phyloP scores from a whole-genome alignment of 2,329 filamentous ascomycete genomes.

The Calonectria honghensis region DNA sequence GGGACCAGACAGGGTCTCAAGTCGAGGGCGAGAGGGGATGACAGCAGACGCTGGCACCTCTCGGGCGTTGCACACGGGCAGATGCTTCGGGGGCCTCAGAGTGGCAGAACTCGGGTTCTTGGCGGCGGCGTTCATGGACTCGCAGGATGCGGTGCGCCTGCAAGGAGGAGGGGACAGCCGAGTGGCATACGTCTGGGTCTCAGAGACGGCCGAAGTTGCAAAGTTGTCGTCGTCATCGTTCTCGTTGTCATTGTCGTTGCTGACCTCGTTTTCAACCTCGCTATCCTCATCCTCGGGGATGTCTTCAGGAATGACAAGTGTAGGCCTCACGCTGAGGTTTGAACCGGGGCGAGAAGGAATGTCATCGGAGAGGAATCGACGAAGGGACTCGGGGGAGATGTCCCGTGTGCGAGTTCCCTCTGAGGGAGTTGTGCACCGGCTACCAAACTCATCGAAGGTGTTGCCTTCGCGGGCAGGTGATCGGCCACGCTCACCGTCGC shows the following conservation, averaged over 20 bases:
- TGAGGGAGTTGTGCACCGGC: slow-evolving; percentile 55
- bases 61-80: slow-evolving; percentile 36
- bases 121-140: slow-evolving; percentile 51
- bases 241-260: slow-evolving; percentile 73
- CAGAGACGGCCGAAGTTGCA: slow-evolving; percentile 70
- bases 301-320: slow-evolving; percentile 61
- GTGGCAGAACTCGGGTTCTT: slow-evolving; percentile 53
- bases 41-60: slow-evolving; percentile 48
- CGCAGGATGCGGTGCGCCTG: slow-evolving; percentile 60
- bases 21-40: slow-evolving; percentile 47
- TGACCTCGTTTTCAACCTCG: not conserved
- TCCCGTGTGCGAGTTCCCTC: slow-evolving; percentile 68
- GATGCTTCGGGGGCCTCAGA: slow-evolving; percentile 47
- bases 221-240: slow-evolving; percentile 79
- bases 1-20: slow-evolving; percentile 51
- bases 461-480: slow-evolving; percentile 54
- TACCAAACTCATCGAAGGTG: slow-evolving; percentile 40
- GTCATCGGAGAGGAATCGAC: slow-evolving; percentile 71
- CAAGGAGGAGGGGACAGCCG: slow-evolving; percentile 73
- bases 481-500: slow-evolving; percentile 60
- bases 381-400: slow-evolving; percentile 74
- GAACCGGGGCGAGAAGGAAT: slow-evolving; percentile 55
- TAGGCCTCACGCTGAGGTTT: slow-evolving; percentile 56
- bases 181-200: slow-evolving; percentile 66
- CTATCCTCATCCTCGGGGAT: slow-evolving; percentile 56